Base-by-base conservation (phyloP, 2,329 filamentous ascomycete genomes). In the Aspergillus hortae region DNA sequence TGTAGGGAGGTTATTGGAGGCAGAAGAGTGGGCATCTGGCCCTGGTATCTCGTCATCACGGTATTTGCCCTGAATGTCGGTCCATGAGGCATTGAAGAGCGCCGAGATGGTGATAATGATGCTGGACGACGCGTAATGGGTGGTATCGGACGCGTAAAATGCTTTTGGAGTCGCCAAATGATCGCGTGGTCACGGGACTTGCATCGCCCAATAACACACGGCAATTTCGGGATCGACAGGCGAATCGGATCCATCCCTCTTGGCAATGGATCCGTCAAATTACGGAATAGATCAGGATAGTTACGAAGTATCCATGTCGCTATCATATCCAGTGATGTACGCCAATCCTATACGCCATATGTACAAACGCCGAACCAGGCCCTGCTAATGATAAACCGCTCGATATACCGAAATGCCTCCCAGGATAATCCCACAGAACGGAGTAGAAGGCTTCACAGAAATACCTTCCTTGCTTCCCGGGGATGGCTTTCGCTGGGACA, bases 401-500 rank as follows among this genome's bases (percentile, higher is more conserved):
- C 21, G 30, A 25, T 50, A 27, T 49, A 48, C 44, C 35, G 52
- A 50, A 51, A 57, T 52, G 44, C 43, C 44, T 41, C 32, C 44
- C 52, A 33, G 45, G 25, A 35, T 21, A 41, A 48, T 44, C 38
- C 44, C 53, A 45, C 40, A 12, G 12, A 6, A 14, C 10, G 6
- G 6, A 23, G 23, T 23, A 23, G 23, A 23, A 17, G 23, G 27
- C 38, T 9, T 71, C 73, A 90, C 43, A 91, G 70, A 47, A 84
- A 84, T 42, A 94, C 87, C 67, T 86, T 85, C 61, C 78, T 81
- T 6, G 91, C 90, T 49, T 96, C 90, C 59, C 83, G 85, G 1
- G 88, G 77, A 58, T 86, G 80, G 43, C 90, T 90, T 72, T 97
- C 92, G 27, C 77, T 84, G 0, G 94, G 94, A 67, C 94, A 99